A percentile compares a stretch with the other conserved stretches of the same genome.
phyloP scores from a whole-genome alignment of 495 filamentous ascomycete genomes.

The Penicillium chermesinum region DNA sequence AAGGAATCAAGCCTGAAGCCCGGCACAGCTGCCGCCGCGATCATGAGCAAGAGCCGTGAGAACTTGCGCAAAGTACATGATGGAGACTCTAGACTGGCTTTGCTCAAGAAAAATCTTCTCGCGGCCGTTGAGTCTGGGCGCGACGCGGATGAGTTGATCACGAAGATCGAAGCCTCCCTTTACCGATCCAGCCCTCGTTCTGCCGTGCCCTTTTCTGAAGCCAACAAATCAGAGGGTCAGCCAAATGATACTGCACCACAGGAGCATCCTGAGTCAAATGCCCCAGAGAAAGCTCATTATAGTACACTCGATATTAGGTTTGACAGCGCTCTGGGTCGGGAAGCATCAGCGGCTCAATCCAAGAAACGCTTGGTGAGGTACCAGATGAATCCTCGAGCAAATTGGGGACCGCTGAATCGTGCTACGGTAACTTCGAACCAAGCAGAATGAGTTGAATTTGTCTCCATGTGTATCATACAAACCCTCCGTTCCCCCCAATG shows the following conservation, averaged over 20 bases:
- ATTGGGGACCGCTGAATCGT: slow-evolving; percentile 88
- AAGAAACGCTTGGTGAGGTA: slow-evolving; percentile 68
- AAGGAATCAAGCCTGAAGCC: slow-evolving; percentile 64
- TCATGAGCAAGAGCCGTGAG: slow-evolving; percentile 48
- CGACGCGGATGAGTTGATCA: slow-evolving; percentile 35
- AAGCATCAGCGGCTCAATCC: slow-evolving; percentile 38
- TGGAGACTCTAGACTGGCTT: slow-evolving; percentile 19
- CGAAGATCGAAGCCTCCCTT: slow-evolving; percentile 44
- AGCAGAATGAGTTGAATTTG: neutral
- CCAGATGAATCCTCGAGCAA: slow-evolving; percentile 78
- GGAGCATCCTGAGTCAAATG: slow-evolving; percentile 4
- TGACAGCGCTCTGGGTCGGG: slow-evolving; percentile 71
- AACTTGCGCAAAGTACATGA: slow-evolving; percentile 16
- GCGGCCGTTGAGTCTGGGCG: slow-evolving; percentile 29
- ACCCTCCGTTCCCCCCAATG: no score
- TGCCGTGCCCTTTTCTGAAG: slow-evolving; percentile 8
- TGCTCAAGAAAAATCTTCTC: slow-evolving; percentile 34
- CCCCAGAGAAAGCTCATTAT: slow-evolving; percentile 9
- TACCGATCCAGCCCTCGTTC: slow-evolving; percentile 33
- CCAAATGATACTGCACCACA: neutral
- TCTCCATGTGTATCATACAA: neutral
- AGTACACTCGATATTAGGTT: slow-evolving; percentile 65
- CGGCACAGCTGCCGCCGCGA: slow-evolving; percentile 61
- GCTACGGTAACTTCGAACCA: slow-evolving; percentile 36
- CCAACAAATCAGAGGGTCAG: slow-evolving; percentile 11